A percentile compares a stretch with the other conserved stretches of the same genome.
phyloP scores from a whole-genome alignment of 306 rosid genomes.

The Gleditsia sinensis region DNA sequence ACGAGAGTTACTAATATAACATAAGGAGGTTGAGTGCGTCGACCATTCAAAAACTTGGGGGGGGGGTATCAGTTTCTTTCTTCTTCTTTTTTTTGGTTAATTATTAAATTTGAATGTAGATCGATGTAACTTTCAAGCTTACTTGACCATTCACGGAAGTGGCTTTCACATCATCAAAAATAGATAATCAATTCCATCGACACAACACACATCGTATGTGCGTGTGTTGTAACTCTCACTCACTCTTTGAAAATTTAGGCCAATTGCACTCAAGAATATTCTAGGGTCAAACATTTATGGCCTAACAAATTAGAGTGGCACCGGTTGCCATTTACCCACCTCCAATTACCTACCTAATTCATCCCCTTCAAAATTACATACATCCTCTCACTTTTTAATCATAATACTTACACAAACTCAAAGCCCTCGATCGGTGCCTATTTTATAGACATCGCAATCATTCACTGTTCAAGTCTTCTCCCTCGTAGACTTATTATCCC shows the following conservation, averaged over 20 bases:
- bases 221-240: slow-evolving; percentile 18
- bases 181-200: slow-evolving; percentile 38
- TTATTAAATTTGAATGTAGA: slow-evolving; percentile 33
- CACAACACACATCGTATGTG: slow-evolving; percentile 31
- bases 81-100: neutral
- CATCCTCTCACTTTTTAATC: too few relatives aligned
- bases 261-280: slow-evolving; percentile 29
- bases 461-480: neutral
- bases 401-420: too few relatives aligned
- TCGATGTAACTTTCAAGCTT: slow-evolving; percentile 49
- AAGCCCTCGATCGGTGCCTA: too few relatives aligned
- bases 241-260: slow-evolving; percentile 31
- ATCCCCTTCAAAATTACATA: too few relatives aligned
- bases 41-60: slow-evolving; percentile 39
- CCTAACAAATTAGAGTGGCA: slow-evolving; percentile 37
- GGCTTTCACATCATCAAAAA: slow-evolving; percentile 52
- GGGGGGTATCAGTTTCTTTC: slow-evolving; percentile 14
- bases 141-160: slow-evolving; percentile 45
- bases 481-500: neutral
- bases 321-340: slow-evolving; percentile 29
- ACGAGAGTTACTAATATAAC: too few relatives aligned
- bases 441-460: too few relatives aligned
- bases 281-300: slow-evolving; percentile 22
- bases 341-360: slow-evolving; percentile 28
- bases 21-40: slow-evolving; percentile 48